A percentile compares a stretch with the other conserved stretches of the same genome.
These are phyloP conservation scores for Phaeosphaeria sp. DNA, from an alignment of 2,329 filamentous ascomycete species.

Conservation along the genomic window DNA sequence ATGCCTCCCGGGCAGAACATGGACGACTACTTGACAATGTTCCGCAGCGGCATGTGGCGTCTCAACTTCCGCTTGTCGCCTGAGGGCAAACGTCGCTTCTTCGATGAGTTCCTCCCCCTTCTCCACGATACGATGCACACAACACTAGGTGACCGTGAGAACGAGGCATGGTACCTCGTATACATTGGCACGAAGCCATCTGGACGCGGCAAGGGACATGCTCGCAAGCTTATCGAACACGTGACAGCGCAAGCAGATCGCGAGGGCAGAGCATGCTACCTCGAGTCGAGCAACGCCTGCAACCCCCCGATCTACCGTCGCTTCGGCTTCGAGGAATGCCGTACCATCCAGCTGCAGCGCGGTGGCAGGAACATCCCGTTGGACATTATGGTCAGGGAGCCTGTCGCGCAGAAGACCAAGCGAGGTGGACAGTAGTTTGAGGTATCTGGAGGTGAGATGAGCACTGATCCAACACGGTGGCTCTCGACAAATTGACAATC, in stretches of 20 bases:
- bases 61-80: slow-evolving; percentile 75
- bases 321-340: slow-evolving; percentile 73
- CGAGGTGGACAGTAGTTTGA: slow-evolving; percentile 8
- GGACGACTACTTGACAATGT: slow-evolving; percentile 74
- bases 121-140: slow-evolving; percentile 75
- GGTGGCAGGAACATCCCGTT: slow-evolving; percentile 66
- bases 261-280: slow-evolving; percentile 73
- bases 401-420: slow-evolving; percentile 44
- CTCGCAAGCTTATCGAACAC: slow-evolving; percentile 72
- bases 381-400: slow-evolving; percentile 84
- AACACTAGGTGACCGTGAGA: slow-evolving; percentile 71
- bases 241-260: slow-evolving; percentile 71
- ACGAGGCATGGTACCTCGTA: slow-evolving; percentile 79
- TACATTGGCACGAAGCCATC: slow-evolving; percentile 79
- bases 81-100: slow-evolving; percentile 78
- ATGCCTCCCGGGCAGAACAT: slow-evolving; percentile 76
- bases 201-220: slow-evolving; percentile 76
- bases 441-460: slow-evolving; percentile 4
- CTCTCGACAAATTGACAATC: neutral
- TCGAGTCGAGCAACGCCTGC: slow-evolving; percentile 74
- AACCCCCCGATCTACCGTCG: slow-evolving; percentile 78
- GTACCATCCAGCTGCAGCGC: slow-evolving; percentile 68
- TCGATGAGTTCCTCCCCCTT: slow-evolving; percentile 76
- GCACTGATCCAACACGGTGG: slow-evolving; percentile 34
- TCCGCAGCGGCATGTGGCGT: slow-evolving; percentile 80